phyloP scores from a whole-genome alignment of 148 eudicot genomes.

The Cornus suecica region DNA sequence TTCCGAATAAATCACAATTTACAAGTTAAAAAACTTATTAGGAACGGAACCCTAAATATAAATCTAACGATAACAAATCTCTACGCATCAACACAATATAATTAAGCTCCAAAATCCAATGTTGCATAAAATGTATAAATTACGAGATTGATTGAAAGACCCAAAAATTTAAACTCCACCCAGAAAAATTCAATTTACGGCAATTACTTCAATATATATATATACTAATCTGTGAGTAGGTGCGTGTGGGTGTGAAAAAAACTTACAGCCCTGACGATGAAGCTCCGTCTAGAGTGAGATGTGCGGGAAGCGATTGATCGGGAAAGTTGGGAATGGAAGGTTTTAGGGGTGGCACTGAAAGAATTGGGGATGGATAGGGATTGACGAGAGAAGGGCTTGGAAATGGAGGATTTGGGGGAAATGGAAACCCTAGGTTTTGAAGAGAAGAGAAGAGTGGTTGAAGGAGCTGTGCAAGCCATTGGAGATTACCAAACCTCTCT shows the following conservation, averaged over 20 bases:
- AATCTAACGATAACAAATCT: neutral
- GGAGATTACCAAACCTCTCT: neutral
- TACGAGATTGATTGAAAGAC: neutral
- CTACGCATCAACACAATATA: neutral
- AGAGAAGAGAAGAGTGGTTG: conserved; percentile 40
- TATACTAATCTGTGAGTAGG: neutral
- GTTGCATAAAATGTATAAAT: neutral
- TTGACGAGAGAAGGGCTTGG: conserved; percentile 25
- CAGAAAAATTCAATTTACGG: neutral
- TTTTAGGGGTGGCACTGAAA: conserved; percentile 35
- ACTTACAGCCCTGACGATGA: conserved; percentile 61
- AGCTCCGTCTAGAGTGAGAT: conserved; percentile 32
- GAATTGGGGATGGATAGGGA: conserved; percentile 34
- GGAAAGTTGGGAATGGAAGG: conserved; percentile 26
- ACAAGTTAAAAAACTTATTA: neutral
- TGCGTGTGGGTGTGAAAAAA: neutral
- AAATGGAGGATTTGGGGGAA: conserved; percentile 19
- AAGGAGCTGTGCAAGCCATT: conserved; percentile 58
- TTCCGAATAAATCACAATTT: too few relatives aligned
- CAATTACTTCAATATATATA: neutral
- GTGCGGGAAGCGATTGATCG: conserved; percentile 36
- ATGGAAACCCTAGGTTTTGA: conserved; percentile 30
- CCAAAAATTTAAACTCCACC: neutral
- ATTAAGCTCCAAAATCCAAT: neutral
- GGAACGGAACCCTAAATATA: neutral